phyloP scores from a whole-genome alignment of 495 filamentous ascomycete species.

The Entonaema liquescens region DNA sequence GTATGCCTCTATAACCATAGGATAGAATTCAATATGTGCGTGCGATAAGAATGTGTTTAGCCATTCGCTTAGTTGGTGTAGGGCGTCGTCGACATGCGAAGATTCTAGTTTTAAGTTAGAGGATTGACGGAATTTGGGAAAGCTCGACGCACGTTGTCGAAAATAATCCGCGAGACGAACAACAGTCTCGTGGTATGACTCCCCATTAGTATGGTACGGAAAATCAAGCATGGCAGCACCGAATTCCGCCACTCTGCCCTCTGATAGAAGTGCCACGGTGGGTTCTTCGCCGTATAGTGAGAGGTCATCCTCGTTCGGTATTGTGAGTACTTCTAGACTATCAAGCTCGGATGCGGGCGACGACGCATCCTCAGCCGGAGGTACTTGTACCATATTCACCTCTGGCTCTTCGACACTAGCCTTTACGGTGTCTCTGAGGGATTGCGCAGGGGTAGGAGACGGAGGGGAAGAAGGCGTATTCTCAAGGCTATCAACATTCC shows the following conservation, averaged over 20 bases:
- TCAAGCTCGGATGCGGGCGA: conserved; percentile 50
- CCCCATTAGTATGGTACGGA: conserved; percentile 52
- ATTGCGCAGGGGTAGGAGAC: conserved; percentile 51
- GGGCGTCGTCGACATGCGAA: conserved; percentile 50
- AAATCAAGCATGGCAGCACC: conserved; percentile 48
- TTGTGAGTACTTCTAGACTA: conserved; percentile 50
- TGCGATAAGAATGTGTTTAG: conserved; percentile 52
- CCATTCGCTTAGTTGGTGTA: conserved; percentile 53
- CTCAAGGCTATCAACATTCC: conserved; percentile 53
- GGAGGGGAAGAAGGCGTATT: conserved; percentile 56
- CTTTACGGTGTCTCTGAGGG: conserved; percentile 44
- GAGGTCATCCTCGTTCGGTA: conserved; percentile 48
- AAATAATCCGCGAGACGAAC: conserved; percentile 49
- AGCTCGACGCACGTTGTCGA: conserved; percentile 46
- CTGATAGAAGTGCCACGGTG: conserved; percentile 38
- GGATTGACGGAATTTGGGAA: conserved; percentile 8
- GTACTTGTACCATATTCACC: conserved; percentile 46
- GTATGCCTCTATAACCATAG: conserved; percentile 48
- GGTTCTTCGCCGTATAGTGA: conserved; percentile 36
- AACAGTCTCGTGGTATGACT: conserved; percentile 51
- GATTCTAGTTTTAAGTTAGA: conserved; percentile 43
- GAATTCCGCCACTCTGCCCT: conserved; percentile 25
- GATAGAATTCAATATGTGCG: conserved; percentile 33
- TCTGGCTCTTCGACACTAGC: conserved; percentile 55
- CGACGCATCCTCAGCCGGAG: conserved; percentile 43